Conservation (phyloP, 345 rosid genomes). For the Excoecaria agallocha region DNA sequence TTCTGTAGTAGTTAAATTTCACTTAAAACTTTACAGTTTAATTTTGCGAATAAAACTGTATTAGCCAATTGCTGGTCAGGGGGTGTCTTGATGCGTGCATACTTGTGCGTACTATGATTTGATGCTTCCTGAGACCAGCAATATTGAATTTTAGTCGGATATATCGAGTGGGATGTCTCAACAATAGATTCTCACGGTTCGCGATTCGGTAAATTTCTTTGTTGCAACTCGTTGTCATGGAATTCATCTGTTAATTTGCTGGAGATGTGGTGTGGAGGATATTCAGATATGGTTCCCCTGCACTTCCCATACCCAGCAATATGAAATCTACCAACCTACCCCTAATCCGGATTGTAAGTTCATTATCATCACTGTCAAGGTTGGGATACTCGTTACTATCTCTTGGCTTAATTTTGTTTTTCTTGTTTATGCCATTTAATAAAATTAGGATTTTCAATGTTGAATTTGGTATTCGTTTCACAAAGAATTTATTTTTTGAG, state of each 20-base stretch:
- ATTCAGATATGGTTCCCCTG: conserved; percentile 16
- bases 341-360: conserved; percentile 27
- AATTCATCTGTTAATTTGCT: conserved; percentile 10
- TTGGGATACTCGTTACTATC: conserved; percentile 18
- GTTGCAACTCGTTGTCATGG: background rate
- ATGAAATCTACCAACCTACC: conserved; percentile 26
- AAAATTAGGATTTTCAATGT: background rate
- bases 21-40: no score
- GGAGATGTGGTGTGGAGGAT: conserved; percentile 41
- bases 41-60: background rate
- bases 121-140: conserved; percentile 30
- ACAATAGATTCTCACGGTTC: conserved; percentile 22
- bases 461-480: background rate
- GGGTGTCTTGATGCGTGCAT: conserved; percentile 18
- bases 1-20: no score
- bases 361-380: conserved; percentile 39
- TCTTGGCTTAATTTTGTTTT: background rate
- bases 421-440: no score
- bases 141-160: conserved; percentile 20
- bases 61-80: background rate
- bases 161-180: conserved; percentile 24
- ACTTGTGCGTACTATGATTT: conserved; percentile 10
- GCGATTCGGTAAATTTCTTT: conserved; percentile 18
- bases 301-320: conserved; percentile 42
- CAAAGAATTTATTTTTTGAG: background rate